Evolutionary conservation across 2,329 filamentous ascomycete genomes (phyloP), one percentile per base, ranked within the genome.

Genomic region (Davidsoniella neocaledoniae): DNA sequence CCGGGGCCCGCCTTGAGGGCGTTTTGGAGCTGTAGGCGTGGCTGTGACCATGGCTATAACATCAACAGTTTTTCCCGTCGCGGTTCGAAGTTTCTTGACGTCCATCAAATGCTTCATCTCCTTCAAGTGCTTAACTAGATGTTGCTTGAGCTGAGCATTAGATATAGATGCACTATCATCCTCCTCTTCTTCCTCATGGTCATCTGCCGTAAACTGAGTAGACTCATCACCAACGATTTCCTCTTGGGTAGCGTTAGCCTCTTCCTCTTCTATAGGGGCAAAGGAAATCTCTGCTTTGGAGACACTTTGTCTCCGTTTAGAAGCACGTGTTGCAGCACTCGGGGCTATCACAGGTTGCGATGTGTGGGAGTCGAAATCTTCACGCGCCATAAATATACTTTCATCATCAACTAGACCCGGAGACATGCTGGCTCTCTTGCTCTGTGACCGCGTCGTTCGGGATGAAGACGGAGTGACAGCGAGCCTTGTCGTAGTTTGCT

Each of bases 1-100:
- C 19, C 76, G 66, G 3, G 74, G 74, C 0, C 74, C 74, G 53
- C 67, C 64, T 57, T 76, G 78, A 23, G 73, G 73, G 37, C 76
- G 69, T 51, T 68, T 64, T 5, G 76, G 69, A 43, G 69, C 64
- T 8, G 68, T 62, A 2, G 74, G 72, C 16, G 66, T 64, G 43
- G 67, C 66, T 12, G 73, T 72, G 3, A 67, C 74, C 5, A 81
- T 64, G 14, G 68, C 77, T 7, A 79, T 60, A 5, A 78, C 63
- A 57, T 79, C 73, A 2, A 74, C 58, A 21, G 49, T 70, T 66
- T 51, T 51, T 17, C 43, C 43, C 4, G 43, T 40, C 5, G 25
- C 16, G 39, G 63, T 64, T n/a, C 71, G 69, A 29, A 81, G 62
- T 5, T 64, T 61, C 55, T 72, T 72, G 14, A 81, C 67, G 1